Evolutionary conservation across 2,329 filamentous ascomycete genomes (phyloP).

Genomic region (Tolypocladium ovalisporum): DNA sequence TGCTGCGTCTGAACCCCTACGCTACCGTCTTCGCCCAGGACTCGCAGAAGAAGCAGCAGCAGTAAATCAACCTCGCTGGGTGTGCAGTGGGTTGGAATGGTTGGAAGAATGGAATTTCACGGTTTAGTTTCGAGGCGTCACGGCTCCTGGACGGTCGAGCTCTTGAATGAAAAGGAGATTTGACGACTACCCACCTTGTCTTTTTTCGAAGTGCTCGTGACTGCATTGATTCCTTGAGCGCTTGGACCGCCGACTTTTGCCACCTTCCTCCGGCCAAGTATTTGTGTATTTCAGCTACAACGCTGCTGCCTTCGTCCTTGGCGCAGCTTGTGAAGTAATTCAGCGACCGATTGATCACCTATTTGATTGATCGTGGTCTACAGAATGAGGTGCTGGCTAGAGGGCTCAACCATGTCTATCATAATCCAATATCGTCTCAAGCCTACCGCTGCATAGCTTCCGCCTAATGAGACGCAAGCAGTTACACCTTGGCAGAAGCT

Average conservation of each 20-base stretch:
- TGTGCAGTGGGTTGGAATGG: constrained; percentile 23
- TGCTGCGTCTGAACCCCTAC: constrained; percentile 98
- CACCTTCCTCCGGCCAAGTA: too few species aligned
- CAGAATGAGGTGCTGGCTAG: not conserved
- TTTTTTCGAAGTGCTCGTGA: not conserved
- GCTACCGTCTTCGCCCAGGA: constrained; percentile 78
- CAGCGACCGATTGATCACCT: not conserved
- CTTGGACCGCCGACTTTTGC: not conserved
- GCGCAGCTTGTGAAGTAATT: not conserved
- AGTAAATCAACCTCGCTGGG: constrained; percentile 26
- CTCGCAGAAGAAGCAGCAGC: constrained; percentile 30
- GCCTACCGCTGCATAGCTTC: not conserved
- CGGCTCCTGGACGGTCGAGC: constrained; percentile 24
- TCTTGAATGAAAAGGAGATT: constrained; percentile 23
- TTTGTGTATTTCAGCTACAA: not conserved
- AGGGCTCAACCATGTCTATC: not conserved
- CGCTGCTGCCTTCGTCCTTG: not conserved
- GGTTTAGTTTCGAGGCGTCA: constrained; percentile 27
- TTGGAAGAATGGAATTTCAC: constrained; percentile 16
- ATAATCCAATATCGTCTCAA: too few species aligned
- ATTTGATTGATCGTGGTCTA: not conserved
- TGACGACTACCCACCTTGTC: constrained; percentile 4
- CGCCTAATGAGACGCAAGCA: not conserved
- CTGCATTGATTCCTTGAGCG: not conserved
- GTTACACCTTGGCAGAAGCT: not conserved